phyloP scores from a whole-genome alignment of 1,139 yeast genomes.

The Geotrichum carabidarum region DNA sequence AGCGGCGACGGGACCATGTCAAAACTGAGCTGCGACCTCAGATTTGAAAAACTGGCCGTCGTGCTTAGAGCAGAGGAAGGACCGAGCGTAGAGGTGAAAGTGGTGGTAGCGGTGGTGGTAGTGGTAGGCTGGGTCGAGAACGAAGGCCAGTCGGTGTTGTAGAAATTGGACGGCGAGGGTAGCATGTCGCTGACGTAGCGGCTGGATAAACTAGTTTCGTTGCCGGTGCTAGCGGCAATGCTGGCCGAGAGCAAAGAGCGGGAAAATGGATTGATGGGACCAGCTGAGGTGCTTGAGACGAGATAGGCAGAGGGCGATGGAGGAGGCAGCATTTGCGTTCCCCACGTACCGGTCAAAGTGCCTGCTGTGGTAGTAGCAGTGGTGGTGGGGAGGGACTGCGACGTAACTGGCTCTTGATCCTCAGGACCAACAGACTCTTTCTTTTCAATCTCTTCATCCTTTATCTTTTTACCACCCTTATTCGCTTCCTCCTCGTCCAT shows the following conservation, averaged over 20 bases:
- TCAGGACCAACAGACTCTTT: too few species aligned
- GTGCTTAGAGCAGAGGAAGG: background rate
- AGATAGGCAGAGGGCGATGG: constrained; percentile 3
- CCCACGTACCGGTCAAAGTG: background rate
- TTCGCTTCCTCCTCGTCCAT: constrained; percentile 14
- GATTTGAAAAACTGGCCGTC: background rate
- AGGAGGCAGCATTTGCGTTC: background rate
- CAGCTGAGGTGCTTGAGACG: constrained; percentile 2
- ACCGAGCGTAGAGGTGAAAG: constrained; percentile 2
- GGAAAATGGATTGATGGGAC: constrained; percentile 37
- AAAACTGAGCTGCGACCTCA: background rate
- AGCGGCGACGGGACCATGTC: constrained; percentile 36
- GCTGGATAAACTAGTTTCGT: constrained; percentile 34
- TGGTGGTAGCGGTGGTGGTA: background rate
- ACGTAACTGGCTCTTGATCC: too few species aligned
- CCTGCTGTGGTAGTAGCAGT: background rate
- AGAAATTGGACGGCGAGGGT: constrained; percentile 41
- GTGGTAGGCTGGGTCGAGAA: background rate
- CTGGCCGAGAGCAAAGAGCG: constrained; percentile 26
- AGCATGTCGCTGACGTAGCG: constrained; percentile 39
- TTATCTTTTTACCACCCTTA: too few species aligned
- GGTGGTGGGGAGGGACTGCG: background rate
- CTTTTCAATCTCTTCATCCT: too few species aligned
- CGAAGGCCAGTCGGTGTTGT: constrained; percentile 37
- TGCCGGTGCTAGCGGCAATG: constrained; percentile 18